phyloP scores from a whole-genome alignment of 129 eudicot species.

The Centrapalus pauciflorus region DNA sequence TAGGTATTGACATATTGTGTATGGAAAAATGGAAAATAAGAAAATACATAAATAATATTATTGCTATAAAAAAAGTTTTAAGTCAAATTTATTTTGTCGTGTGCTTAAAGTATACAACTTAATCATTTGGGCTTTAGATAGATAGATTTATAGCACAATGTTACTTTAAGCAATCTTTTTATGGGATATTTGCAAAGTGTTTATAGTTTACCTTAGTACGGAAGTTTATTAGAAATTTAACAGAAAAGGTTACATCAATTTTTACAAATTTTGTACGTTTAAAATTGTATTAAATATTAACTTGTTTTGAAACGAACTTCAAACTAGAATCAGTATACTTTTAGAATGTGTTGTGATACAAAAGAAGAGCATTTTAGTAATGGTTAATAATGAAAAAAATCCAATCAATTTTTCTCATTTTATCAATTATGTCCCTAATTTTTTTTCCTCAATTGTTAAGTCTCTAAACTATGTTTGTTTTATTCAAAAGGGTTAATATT shows the following conservation, averaged over 20 bases:
- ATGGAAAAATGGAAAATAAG: no score
- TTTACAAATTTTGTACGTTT: no score
- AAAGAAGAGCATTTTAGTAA: no score
- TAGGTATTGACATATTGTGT: neutral
- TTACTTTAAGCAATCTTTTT: slow-evolving; percentile 30
- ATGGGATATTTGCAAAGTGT: neutral
- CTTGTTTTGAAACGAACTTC: neutral
- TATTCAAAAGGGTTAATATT: no score
- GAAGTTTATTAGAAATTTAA: slow-evolving; percentile 2
- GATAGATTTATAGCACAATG: no score
- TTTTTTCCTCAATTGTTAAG: no score
- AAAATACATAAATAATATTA: neutral
- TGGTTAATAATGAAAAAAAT: no score
- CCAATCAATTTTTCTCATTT: no score
- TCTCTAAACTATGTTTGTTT: no score
- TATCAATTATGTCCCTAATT: no score
- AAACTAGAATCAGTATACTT: neutral
- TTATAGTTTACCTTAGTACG: slow-evolving; percentile 7
- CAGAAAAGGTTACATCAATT: no score
- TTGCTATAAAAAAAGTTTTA: neutral
- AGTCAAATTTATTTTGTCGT: slow-evolving; percentile 9
- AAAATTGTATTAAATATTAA: neutral
- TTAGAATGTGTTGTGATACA: neutral
- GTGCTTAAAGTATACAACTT: slow-evolving; percentile 37
- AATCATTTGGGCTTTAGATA: slow-evolving; percentile 20